Percentiles rank a stretch among this genome's conserved stretches.
Evolutionary conservation across 805 yeast species (phyloP).

Genomic region (Wickerhamiella domercqiae): DNA sequence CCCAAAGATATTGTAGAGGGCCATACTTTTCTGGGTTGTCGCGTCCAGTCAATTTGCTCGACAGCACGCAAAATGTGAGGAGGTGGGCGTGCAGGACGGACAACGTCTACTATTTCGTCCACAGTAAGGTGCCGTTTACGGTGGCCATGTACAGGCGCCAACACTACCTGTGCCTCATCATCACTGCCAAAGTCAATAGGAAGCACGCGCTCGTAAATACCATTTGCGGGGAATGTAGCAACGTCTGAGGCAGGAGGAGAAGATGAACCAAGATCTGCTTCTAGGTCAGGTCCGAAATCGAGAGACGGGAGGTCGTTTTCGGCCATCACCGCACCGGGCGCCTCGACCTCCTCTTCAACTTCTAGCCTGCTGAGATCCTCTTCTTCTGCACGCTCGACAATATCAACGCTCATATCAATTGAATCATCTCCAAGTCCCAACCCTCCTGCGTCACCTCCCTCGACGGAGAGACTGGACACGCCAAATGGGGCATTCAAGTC

Average conservation of each 20-base stretch:
- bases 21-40: not conserved
- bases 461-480: too few relatives aligned
- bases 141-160: not conserved
- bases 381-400: constrained; percentile 10
- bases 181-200: constrained; percentile 9
- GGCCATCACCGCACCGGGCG: not conserved
- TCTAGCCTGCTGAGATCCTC: not conserved
- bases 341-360: constrained; percentile 6
- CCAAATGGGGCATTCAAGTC: not conserved
- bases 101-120: constrained; percentile 8
- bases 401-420: constrained; percentile 10
- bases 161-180: constrained; percentile 2
- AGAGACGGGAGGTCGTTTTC: not conserved
- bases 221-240: not conserved
- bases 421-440: too few relatives aligned
- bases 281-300: constrained; percentile 1
- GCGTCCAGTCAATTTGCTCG: not conserved
- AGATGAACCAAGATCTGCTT: not conserved
- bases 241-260: not conserved
- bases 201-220: not conserved
- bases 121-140: constrained; percentile 7
- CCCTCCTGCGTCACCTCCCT: not conserved
- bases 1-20: constrained; percentile 2
- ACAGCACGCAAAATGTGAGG: constrained; percentile 5
- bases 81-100: constrained; percentile 4